phyloP scores from a whole-genome alignment of 257 asterid species.

The Anisodus tanguticus region DNA sequence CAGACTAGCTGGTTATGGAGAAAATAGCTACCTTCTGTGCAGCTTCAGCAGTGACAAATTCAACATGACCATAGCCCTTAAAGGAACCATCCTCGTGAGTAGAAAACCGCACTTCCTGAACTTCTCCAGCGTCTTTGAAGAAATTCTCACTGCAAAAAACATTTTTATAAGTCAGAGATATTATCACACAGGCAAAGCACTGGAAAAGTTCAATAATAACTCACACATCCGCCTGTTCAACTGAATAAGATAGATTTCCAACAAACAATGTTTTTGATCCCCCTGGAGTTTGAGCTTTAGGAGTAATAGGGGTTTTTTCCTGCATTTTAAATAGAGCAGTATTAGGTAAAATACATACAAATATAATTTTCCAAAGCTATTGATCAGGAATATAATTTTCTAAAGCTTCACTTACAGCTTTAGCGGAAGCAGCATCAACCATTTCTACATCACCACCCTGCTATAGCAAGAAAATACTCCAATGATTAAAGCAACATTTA shows the following conservation, averaged over 20 bases:
- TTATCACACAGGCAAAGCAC: background rate
- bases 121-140: conserved; percentile 75
- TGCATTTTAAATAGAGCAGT: conserved; percentile 33
- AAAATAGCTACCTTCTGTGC: conserved; percentile 63
- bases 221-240: conserved; percentile 67
- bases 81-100: conserved; percentile 56
- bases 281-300: conserved; percentile 50
- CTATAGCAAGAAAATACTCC: background rate
- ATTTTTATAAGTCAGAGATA: background rate
- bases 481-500: background rate
- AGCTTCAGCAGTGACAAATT: conserved; percentile 72
- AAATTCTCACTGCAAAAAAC: conserved; percentile 59
- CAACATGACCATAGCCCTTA: conserved; percentile 90
- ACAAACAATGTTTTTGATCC: conserved; percentile 63
- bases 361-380: background rate
- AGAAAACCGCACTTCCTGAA: conserved; percentile 68
- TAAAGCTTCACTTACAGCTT: conserved; percentile 46
- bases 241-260: conserved; percentile 72
- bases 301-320: conserved; percentile 59
- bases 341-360: background rate
- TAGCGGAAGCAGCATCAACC: conserved; percentile 48
- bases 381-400: background rate
- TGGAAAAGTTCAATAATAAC: conserved; percentile 32
- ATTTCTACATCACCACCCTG: conserved; percentile 65
- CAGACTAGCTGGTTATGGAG: background rate